Conservation (phyloP, 2,329 filamentous ascomycete species). For the Tolypocladium paradoxum region DNA sequence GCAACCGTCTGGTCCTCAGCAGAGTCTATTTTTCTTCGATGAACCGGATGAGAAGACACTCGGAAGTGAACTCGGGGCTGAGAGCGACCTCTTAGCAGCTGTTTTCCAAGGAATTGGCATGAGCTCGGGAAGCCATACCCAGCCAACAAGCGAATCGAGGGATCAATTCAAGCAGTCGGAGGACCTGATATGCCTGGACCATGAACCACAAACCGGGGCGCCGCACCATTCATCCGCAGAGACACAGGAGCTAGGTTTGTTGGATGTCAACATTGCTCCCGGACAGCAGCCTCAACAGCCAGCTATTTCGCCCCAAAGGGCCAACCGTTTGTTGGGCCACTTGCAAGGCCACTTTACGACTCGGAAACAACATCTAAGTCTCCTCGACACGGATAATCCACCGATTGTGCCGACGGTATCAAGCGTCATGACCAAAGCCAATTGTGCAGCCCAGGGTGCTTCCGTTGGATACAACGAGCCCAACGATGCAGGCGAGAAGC, state of each 20-base stretch:
- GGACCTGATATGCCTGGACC: slow-evolving; percentile 1
- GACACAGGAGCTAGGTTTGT: background rate
- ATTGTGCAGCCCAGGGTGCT: background rate
- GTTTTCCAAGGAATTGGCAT: background rate
- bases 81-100: background rate
- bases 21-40: background rate
- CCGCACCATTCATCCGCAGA: too few relatives aligned
- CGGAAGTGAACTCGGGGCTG: background rate
- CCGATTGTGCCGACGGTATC: background rate
- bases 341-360: background rate
- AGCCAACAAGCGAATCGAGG: background rate
- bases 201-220: background rate
- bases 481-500: background rate
- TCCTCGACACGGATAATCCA: background rate
- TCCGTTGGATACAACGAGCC: background rate
- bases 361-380: background rate
- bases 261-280: background rate
- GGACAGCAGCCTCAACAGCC: background rate
- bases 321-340: background rate
- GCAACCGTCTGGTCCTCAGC: background rate
- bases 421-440: background rate
- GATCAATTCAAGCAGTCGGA: background rate
- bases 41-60: background rate
- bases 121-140: too few relatives aligned
- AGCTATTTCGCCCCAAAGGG: background rate